phyloP scores from a whole-genome alignment of 1,139 yeast genomes.

The Entelexis paramagnoliae region DNA sequence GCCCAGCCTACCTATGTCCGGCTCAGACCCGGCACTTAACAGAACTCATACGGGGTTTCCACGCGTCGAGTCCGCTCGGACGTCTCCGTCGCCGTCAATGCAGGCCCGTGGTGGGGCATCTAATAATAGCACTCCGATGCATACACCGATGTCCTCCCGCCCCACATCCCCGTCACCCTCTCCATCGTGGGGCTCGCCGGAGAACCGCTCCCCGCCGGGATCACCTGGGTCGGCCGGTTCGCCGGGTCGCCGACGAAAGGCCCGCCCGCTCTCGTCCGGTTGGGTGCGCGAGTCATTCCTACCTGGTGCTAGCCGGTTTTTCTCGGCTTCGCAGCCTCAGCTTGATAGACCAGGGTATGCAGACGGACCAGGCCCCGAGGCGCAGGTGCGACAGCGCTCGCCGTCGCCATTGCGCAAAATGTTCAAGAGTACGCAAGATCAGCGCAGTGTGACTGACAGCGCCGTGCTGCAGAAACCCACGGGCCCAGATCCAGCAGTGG shows the following conservation, averaged over 20 bases:
- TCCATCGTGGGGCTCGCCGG: neutral
- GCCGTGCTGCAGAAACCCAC: slow-evolving; percentile 9
- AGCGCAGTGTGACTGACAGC: slow-evolving; percentile 20
- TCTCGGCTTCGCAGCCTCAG: slow-evolving; percentile 8
- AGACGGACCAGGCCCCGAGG: neutral
- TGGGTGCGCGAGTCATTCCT: slow-evolving; percentile 16
- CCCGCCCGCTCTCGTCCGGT: slow-evolving; percentile 15
- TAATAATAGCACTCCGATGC: neutral
- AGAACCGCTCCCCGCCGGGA: neutral
- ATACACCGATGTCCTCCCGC: neutral
- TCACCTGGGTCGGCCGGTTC: neutral
- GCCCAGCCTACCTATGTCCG: neutral
- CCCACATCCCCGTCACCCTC: neutral
- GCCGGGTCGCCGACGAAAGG: slow-evolving; percentile 7
- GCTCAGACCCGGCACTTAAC: neutral
- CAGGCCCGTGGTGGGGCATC: neutral
- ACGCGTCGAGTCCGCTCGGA: neutral
- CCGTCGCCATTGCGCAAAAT: slow-evolving; percentile 21
- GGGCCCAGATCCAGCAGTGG: slow-evolving; percentile 12
- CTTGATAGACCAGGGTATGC: neutral
- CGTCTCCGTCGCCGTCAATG: neutral
- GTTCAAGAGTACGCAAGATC: slow-evolving; percentile 18
- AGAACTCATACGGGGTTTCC: neutral
- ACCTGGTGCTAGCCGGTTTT: slow-evolving; percentile 14
- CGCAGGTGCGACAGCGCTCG: slow-evolving; percentile 8